phyloP scores from a whole-genome alignment of 441 rosid genomes.

The Erysimum pusillum region DNA sequence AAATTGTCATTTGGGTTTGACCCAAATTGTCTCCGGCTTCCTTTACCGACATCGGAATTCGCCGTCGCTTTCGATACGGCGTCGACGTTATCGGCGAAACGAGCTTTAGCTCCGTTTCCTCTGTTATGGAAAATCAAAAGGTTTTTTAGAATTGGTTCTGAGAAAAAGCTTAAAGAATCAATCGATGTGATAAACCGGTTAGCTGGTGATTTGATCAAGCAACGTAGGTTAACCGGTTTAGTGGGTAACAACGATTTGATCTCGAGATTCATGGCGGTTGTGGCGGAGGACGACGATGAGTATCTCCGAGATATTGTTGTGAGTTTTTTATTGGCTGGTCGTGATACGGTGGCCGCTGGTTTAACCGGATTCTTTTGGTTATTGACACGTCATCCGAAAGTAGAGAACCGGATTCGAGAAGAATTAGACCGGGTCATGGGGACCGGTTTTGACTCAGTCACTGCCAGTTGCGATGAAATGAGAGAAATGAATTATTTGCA shows the following conservation, averaged over 20 bases:
- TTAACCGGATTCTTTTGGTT: conserved; percentile 68
- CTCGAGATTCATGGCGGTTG: conserved; percentile 63
- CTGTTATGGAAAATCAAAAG: conserved; percentile 70
- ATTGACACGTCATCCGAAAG: conserved; percentile 51
- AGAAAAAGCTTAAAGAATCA: conserved; percentile 60
- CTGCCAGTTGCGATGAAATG: conserved; percentile 49
- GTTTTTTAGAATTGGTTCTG: conserved; percentile 56
- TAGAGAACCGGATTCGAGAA: conserved; percentile 54
- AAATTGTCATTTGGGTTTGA: conserved; percentile 66
- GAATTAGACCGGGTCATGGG: conserved; percentile 59
- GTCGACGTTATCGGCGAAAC: conserved; percentile 64
- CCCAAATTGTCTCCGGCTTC: conserved; percentile 59
- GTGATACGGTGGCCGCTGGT: conserved; percentile 72
- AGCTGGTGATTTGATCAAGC: conserved; percentile 52
- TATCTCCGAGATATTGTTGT: conserved; percentile 64
- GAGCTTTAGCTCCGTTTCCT: conserved; percentile 62
- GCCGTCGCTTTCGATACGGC: conserved; percentile 58
- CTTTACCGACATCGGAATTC: conserved; percentile 52
- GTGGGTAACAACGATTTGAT: conserved; percentile 51
- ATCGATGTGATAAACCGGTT: conserved; percentile 53
- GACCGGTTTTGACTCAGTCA: conserved; percentile 39
- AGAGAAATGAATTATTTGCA: conserved; percentile 61
- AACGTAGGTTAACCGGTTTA: conserved; percentile 52
- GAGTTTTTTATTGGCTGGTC: conserved; percentile 69
- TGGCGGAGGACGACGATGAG: conserved; percentile 55